Evolutionary conservation across 192 early-diverging fungal species (phyloP).

Genomic region (Phlyctochytrium planicorne): DNA sequence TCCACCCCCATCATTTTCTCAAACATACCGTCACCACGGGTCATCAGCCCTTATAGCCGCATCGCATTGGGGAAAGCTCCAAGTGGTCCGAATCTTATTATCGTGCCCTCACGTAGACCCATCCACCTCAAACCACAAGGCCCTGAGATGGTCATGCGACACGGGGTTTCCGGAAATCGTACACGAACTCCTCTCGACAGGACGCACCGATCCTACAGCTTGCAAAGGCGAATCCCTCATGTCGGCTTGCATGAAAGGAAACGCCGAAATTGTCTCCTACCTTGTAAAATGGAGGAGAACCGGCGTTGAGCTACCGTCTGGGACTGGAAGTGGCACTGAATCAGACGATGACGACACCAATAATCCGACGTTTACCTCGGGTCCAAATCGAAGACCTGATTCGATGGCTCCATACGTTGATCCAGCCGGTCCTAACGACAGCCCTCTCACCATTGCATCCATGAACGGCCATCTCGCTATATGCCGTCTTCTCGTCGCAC

Average conservation of each 20-base stretch:
- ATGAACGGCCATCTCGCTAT: not conserved
- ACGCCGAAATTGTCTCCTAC: not conserved
- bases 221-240: not conserved
- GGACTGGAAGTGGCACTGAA: too few species aligned
- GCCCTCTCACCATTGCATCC: not conserved
- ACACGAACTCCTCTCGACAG: not conserved
- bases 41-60: not conserved
- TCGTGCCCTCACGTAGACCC: not conserved
- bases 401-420: not conserved
- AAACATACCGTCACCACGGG: not conserved
- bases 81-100: not conserved
- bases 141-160: not conserved
- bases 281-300: not conserved
- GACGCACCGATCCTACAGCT: not conserved
- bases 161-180: not conserved
- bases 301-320: too few species aligned
- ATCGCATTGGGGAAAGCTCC: not conserved
- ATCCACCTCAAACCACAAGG: not conserved
- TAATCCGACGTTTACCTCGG: too few species aligned
- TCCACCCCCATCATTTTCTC: too few species aligned
- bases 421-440: not conserved
- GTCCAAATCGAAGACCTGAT: too few species aligned
- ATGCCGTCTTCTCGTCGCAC: not conserved
- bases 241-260: not conserved
- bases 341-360: too few species aligned